Evolutionary conservation across 2,329 filamentous ascomycete genomes (phyloP).

Genomic region (Pyrenophora seminiperda): DNA sequence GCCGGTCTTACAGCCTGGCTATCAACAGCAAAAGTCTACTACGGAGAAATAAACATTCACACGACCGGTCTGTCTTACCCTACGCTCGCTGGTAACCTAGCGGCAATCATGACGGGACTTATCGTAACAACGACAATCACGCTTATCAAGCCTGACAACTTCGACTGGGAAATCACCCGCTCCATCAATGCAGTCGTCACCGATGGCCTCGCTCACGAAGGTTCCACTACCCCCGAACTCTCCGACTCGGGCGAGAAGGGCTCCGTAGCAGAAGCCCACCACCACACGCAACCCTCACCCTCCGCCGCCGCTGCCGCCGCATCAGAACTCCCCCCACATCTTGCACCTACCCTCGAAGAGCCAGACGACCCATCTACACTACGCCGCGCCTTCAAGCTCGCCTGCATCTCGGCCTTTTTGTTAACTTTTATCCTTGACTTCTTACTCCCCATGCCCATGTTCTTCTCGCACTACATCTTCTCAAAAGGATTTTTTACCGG

Average conservation of each 20-base stretch:
- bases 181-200: slow-evolving; percentile 43
- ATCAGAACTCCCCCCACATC: slow-evolving; percentile 21
- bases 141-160: slow-evolving; percentile 44
- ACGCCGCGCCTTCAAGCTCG: slow-evolving; percentile 46
- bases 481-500: slow-evolving; percentile 49
- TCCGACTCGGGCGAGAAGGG: slow-evolving; percentile 20
- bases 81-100: slow-evolving; percentile 49
- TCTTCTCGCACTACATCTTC: slow-evolving; percentile 51
- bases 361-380: slow-evolving; percentile 41
- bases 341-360: slow-evolving; percentile 22
- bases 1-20: slow-evolving; percentile 48
- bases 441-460: slow-evolving; percentile 51
- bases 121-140: slow-evolving; percentile 45
- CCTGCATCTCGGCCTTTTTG: slow-evolving; percentile 45
- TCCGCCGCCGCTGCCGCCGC: background rate
- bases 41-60: slow-evolving; percentile 48
- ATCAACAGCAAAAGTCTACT: slow-evolving; percentile 42
- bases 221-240: slow-evolving; percentile 11
- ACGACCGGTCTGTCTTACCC: slow-evolving; percentile 48
- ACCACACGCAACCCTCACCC: slow-evolving; percentile 1
- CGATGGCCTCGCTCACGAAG: slow-evolving; percentile 17
- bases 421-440: slow-evolving; percentile 51
- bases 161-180: slow-evolving; percentile 49
- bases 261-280: background rate
- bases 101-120: slow-evolving; percentile 42